These are phyloP conservation scores for Limnanthes douglasii DNA, from an alignment of 345 rosid genomes.

Conservation along the genomic window DNA sequence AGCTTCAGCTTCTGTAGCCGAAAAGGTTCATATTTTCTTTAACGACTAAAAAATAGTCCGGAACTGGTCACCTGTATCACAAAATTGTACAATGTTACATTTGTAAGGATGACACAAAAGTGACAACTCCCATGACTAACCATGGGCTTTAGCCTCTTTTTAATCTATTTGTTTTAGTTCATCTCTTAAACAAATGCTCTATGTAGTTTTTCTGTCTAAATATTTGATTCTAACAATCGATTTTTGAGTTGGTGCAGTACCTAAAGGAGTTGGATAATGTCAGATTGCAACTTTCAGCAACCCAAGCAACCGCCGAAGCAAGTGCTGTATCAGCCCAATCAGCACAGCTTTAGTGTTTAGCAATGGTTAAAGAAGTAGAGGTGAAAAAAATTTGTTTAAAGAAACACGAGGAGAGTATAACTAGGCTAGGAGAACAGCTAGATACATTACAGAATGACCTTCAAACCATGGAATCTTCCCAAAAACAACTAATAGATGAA, in stretches of 20 bases:
- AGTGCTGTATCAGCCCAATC: slow-evolving; percentile 76
- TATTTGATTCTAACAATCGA: too few species aligned
- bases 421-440: slow-evolving; percentile 42
- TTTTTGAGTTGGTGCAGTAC: slow-evolving; percentile 54
- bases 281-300: slow-evolving; percentile 42
- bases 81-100: not conserved
- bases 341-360: slow-evolving; percentile 50
- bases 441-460: slow-evolving; percentile 54
- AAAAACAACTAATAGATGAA: slow-evolving; percentile 67
- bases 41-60: too few species aligned
- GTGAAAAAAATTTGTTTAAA: slow-evolving; percentile 40
- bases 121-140: slow-evolving; percentile 1
- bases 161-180: too few species aligned
- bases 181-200: too few species aligned
- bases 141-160: too few species aligned
- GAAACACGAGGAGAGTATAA: slow-evolving; percentile 57
- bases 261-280: slow-evolving; percentile 45
- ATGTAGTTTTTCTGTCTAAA: too few species aligned
- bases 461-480: slow-evolving; percentile 59
- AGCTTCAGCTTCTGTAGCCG: slow-evolving; percentile 48
- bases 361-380: slow-evolving; percentile 43
- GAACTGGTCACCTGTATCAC: not conserved
- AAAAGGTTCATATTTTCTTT: too few species aligned
- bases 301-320: slow-evolving; percentile 60
- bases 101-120: not conserved